Conservation (phyloP, 2,329 filamentous ascomycete genomes). For the Colletotrichum neosansevieriae region DNA sequence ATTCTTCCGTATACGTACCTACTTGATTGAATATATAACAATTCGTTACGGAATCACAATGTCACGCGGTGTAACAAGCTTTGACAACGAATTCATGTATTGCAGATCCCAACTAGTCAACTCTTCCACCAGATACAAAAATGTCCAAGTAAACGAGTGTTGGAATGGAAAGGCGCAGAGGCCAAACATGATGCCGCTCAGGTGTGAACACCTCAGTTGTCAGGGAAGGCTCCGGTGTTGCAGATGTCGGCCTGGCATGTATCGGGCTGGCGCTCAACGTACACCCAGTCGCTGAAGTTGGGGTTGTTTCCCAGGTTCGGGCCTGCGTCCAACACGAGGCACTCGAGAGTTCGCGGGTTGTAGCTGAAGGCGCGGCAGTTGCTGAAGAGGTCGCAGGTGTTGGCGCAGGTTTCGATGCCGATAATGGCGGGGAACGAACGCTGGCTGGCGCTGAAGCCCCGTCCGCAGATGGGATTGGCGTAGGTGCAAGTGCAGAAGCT, state of each 20-base stretch:
- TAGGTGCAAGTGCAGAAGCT: conserved; percentile 9
- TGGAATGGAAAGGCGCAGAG: neutral
- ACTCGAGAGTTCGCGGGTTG: neutral
- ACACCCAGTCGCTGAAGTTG: neutral
- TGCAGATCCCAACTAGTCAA: conserved; percentile 17
- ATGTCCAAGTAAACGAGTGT: conserved; percentile 3
- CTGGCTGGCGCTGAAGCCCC: neutral
- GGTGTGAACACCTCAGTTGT: neutral
- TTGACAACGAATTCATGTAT: conserved; percentile 15
- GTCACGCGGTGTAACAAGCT: neutral
- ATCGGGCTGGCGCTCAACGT: neutral
- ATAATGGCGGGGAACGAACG: neutral
- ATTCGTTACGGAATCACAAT: too few relatives aligned
- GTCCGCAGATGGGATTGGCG: neutral
- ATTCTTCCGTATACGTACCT: too few relatives aligned
- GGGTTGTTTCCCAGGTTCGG: neutral
- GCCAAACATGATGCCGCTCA: conserved; percentile 1
- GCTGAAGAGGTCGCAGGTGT: neutral
- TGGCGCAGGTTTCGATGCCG: neutral
- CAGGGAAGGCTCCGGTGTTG: neutral
- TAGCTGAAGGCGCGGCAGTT: conserved; percentile 10
- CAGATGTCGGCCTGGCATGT: neutral
- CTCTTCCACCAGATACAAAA: neutral
- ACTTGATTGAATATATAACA: too few relatives aligned
- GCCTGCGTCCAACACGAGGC: neutral